Conservation (phyloP, 2,329 filamentous ascomycete species). For the Sphaerulina vaccinii region DNA sequence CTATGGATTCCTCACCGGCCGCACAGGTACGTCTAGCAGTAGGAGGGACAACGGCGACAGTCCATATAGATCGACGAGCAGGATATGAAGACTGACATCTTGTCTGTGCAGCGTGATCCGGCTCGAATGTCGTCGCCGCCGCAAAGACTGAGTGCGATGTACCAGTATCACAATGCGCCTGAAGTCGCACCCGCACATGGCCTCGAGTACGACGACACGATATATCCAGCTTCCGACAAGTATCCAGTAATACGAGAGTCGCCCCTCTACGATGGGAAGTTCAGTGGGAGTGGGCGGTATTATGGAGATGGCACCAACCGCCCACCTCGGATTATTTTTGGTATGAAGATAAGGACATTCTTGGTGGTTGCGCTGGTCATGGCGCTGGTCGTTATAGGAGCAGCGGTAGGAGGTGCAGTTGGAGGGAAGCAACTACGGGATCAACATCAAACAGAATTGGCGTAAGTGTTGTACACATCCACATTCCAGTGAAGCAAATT, state of each 20-base stretch:
- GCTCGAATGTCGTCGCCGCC: slow-evolving; percentile 33
- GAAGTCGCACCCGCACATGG: slow-evolving; percentile 41
- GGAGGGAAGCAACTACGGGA: slow-evolving; percentile 34
- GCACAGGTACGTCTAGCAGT: neutral
- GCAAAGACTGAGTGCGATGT: slow-evolving; percentile 26
- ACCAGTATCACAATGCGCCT: slow-evolving; percentile 43
- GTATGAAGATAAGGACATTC: slow-evolving; percentile 40
- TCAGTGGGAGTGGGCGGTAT: slow-evolving; percentile 18
- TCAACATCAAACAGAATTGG: slow-evolving; percentile 15
- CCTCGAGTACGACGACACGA: slow-evolving; percentile 40
- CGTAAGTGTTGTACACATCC: neutral
- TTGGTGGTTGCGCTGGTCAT: slow-evolving; percentile 36
- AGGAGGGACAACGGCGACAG: neutral
- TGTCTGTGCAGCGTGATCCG: slow-evolving; percentile 23
- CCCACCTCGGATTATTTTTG: slow-evolving; percentile 42
- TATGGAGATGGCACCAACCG: slow-evolving; percentile 31
- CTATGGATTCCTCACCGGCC: slow-evolving; percentile 24
- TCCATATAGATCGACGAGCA: neutral
- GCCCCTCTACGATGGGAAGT: slow-evolving; percentile 26
- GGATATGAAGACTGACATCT: slow-evolving; percentile 13
- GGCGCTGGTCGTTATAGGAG: slow-evolving; percentile 36
- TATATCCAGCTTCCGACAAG: slow-evolving; percentile 40
- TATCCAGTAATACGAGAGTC: slow-evolving; percentile 37
- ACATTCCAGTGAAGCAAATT: slow-evolving; percentile 12
- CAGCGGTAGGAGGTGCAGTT: slow-evolving; percentile 40